These are phyloP conservation scores for Leishmania mexicana DNA, from an alignment of 208 protist genomes.

Conservation along the genomic window DNA sequence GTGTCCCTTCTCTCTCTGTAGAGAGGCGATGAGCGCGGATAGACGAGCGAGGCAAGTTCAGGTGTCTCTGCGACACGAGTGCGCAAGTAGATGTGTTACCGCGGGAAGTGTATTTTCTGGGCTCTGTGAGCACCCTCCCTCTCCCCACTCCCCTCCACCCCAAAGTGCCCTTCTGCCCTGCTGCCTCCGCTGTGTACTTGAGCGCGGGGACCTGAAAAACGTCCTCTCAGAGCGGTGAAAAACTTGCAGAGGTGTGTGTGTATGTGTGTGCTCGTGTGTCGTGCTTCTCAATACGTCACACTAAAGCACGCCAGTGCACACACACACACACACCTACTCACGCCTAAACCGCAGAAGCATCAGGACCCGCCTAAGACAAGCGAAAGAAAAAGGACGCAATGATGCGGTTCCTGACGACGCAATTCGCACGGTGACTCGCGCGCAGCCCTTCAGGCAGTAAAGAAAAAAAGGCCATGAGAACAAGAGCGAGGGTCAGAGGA, in stretches of 20 bases:
- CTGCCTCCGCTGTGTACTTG: no score
- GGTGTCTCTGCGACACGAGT: no score
- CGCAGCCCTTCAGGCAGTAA: not conserved
- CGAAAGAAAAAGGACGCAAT: not conserved
- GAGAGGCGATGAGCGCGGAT: no score
- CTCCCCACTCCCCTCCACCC: no score
- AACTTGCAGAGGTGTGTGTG: not conserved
- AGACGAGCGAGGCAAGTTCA: no score
- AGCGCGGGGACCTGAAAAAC: no score
- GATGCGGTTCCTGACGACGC: not conserved
- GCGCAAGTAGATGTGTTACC: no score
- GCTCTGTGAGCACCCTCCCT: no score
- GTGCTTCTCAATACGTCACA: not conserved
- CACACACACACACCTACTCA: not conserved
- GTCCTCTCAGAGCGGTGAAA: no score
- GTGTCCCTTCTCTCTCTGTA: no score
- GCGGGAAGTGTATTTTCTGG: no score
- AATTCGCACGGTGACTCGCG: not conserved
- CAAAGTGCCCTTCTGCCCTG: no score
- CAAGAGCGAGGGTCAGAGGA: not conserved
- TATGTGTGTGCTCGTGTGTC: not conserved
- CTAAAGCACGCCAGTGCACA: not conserved
- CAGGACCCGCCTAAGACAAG: not conserved
- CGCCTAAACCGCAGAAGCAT: not conserved
- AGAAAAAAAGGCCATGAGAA: not conserved